Conservation (phyloP, 495 filamentous ascomycete genomes). For the Penicillium manginii region DNA sequence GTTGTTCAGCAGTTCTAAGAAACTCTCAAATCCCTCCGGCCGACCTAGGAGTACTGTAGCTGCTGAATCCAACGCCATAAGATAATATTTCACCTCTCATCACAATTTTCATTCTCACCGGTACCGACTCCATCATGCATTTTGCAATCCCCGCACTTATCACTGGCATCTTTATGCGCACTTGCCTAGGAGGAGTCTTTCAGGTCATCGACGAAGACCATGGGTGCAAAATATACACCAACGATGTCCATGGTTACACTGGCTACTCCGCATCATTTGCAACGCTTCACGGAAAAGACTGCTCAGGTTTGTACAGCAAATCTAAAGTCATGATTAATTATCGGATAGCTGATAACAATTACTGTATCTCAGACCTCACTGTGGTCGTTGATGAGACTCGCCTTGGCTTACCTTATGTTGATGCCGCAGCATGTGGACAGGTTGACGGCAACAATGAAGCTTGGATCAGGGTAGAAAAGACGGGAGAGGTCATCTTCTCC, state of each 20-base stretch:
- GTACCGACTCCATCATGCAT: not conserved
- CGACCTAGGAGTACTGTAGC: no score
- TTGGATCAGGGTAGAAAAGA: slow-evolving; percentile 10
- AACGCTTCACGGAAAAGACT: slow-evolving; percentile 5
- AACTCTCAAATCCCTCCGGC: no score
- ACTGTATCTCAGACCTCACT: not conserved
- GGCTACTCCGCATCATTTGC: slow-evolving; percentile 11
- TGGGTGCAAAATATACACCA: slow-evolving; percentile 6
- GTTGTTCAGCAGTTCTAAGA: no score
- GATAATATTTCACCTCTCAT: not conserved
- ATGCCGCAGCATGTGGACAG: not conserved
- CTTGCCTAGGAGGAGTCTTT: slow-evolving; percentile 2
- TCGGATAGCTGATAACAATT: not conserved
- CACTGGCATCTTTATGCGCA: not conserved
- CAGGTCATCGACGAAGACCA: slow-evolving; percentile 8
- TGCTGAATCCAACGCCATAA: not conserved
- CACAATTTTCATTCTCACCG: not conserved
- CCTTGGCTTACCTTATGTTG: not conserved
- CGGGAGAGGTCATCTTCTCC: slow-evolving; percentile 10
- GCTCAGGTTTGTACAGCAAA: slow-evolving; percentile 5
- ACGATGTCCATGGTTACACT: slow-evolving; percentile 6
- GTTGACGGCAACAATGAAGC: slow-evolving; percentile 1
- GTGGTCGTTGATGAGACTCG: not conserved
- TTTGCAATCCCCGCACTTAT: not conserved
- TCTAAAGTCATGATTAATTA: not conserved